phyloP scores from a whole-genome alignment of 2,329 filamentous ascomycete species.

The Colletotrichum scovillei region DNA sequence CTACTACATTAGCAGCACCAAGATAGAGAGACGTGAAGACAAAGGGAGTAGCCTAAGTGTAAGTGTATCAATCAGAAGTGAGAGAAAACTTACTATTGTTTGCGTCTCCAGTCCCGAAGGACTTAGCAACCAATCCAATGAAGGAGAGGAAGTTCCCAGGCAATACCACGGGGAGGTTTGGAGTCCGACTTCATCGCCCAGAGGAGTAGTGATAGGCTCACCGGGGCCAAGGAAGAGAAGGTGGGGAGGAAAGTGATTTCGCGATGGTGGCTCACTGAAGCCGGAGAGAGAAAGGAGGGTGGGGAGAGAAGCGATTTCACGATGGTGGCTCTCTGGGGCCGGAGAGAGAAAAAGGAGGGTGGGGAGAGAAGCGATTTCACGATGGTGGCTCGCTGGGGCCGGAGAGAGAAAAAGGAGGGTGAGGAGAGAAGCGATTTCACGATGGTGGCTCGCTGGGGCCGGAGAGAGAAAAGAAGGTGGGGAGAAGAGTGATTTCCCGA shows the following conservation, averaged over 20 bases:
- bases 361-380: too few relatives aligned
- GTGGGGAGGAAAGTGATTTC: neutral
- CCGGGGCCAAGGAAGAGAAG: slow-evolving; percentile 1
- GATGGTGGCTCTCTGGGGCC: too few relatives aligned
- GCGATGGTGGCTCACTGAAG: neutral
- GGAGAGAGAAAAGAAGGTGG: neutral
- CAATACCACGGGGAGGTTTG: slow-evolving; percentile 29
- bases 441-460: neutral
- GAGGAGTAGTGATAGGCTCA: slow-evolving; percentile 21
- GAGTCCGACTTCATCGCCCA: slow-evolving; percentile 30
- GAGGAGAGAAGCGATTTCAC: neutral
- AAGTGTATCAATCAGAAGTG: neutral
- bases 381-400: too few relatives aligned
- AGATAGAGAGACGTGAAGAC: neutral
- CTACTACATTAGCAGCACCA: neutral
- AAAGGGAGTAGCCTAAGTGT: neutral
- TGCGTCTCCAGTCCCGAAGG: slow-evolving; percentile 18
- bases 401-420: neutral
- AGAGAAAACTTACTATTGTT: too few relatives aligned
- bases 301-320: neutral
- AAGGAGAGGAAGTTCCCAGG: slow-evolving; percentile 27
- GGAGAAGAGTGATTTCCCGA: neutral
- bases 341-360: too few relatives aligned
- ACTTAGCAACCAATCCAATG: slow-evolving; percentile 13
- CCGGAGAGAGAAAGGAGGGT: neutral